Evolutionary conservation across 2,329 filamentous ascomycete species (phyloP).

Genomic region (Venturia carpophila): DNA sequence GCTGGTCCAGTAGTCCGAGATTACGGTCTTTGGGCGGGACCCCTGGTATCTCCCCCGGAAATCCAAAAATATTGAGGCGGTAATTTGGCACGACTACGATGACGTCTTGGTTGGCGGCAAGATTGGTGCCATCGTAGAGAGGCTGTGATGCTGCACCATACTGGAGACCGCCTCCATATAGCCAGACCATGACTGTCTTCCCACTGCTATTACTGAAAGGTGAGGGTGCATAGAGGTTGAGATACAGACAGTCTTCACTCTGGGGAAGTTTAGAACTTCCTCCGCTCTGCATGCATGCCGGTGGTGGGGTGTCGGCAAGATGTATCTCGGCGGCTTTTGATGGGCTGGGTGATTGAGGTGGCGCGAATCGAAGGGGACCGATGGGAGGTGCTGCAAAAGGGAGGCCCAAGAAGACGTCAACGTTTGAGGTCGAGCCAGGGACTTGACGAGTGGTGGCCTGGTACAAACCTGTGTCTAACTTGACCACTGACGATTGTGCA

Average conservation of each 20-base stretch:
- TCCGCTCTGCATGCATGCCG: conserved; percentile 4
- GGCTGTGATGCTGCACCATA: conserved; percentile 25
- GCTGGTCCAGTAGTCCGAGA: conserved; percentile 32
- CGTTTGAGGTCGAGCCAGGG: not conserved
- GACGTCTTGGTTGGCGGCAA: conserved; percentile 32
- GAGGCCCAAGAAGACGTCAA: conserved; percentile 14
- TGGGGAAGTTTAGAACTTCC: not conserved
- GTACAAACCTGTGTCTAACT: not conserved
- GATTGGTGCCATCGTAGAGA: conserved; percentile 31
- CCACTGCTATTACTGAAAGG: not conserved
- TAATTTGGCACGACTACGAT: conserved; percentile 32
- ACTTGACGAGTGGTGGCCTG: not conserved
- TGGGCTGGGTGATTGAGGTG: not conserved
- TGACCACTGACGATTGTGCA: not conserved
- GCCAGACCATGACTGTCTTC: conserved; percentile 18
- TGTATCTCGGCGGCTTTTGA: not conserved
- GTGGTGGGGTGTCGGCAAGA: not conserved
- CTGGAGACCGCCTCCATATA: conserved; percentile 20
- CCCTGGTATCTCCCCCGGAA: conserved; percentile 21
- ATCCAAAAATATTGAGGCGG: conserved; percentile 23
- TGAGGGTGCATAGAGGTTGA: conserved; percentile 15
- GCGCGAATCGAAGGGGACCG: not conserved
- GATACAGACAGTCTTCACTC: conserved; percentile 18
- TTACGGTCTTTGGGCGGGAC: conserved; percentile 29
- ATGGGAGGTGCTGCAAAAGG: conserved; percentile 16